These are phyloP conservation scores for Pisolithus orientalis DNA, from an alignment of 768 basidiomycete species.

Conservation along the genomic window DNA sequence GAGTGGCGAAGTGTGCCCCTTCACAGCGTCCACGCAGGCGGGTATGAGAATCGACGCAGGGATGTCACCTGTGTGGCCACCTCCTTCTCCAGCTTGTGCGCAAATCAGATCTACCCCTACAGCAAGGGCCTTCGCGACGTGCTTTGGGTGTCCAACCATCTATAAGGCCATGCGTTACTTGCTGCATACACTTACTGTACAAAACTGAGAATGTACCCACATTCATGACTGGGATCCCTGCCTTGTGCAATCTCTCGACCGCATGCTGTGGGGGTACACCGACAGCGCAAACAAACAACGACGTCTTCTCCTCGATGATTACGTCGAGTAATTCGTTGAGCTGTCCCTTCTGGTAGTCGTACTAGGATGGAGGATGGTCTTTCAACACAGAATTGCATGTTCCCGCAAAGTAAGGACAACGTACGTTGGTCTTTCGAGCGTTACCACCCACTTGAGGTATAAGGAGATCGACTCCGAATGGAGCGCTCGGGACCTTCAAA, in stretches of 20 bases:
- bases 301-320: conserved; percentile 85
- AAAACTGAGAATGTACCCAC: conserved; percentile 28
- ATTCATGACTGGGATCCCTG: conserved; percentile 86
- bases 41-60: conserved; percentile 85
- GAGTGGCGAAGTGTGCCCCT: conserved; percentile 69
- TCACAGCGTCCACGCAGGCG: conserved; percentile 80
- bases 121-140: conserved; percentile 73
- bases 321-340: conserved; percentile 80
- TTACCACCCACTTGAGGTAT: conserved; percentile 82
- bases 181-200: not conserved
- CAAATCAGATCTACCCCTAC: conserved; percentile 91
- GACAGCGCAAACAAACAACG: conserved; percentile 87
- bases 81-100: conserved; percentile 90
- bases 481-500: conserved; percentile 66
- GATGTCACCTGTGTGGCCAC: conserved; percentile 82
- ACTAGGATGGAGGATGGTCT: conserved; percentile 33
- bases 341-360: conserved; percentile 86
- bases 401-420: conserved; percentile 7
- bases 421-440: conserved; percentile 87
- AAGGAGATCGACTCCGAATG: conserved; percentile 90
- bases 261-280: conserved; percentile 79
- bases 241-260: conserved; percentile 77
- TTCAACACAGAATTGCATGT: not conserved
- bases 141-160: conserved; percentile 96
- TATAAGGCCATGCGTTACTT: conserved; percentile 10